Evolutionary conservation across 805 yeast species (phyloP), one percentile per base, ranked within the genome.

Genomic region (Starmerella khaoyaiensis): DNA sequence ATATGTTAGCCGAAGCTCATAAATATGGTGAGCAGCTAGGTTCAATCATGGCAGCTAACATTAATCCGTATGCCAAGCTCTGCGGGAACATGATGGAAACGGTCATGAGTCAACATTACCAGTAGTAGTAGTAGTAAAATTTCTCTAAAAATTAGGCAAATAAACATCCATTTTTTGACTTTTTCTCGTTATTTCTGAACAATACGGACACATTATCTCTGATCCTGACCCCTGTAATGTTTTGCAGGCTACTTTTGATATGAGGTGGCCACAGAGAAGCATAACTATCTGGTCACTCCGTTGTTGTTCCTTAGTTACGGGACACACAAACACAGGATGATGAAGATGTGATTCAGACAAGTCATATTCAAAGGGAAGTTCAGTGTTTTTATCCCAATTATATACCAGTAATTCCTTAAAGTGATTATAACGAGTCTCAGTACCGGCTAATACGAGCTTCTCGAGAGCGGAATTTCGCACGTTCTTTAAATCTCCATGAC

Each of bases 1-100:
- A 42, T 16, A 39, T 48, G 40, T 39, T 58, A 33, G 44, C 35
- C 15, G 35, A 43, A 16, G 57, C 59, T 2, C 55, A 59, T 16
- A 35, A 41, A 15, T 52, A 49, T 21, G 62, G 62, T n/a, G 56
- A 55, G 39, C 47, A 47, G 31, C 30, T 52, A 4, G 53, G 58
- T 1, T 39, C 39, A 3, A 45, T 50, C 6, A 37, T 54, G 17
- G 51, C 61, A 6, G 45, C 44, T 15, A 39, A 39, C 24, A 41
- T 53, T 22, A 58, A 58, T 31, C 61, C 61, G 25, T 58, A 54
- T 38, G 59, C 62, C 8, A 50, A 55, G 38, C 41, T 58, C 22
- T 58, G 61, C 31, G 62, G 61, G 5, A 49, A 48, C 32, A 53
- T 57, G 39, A 52, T 58, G 30, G 50, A 47, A 37, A n/a, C 30